Evolutionary conservation across 345 rosid genomes (phyloP).

Genomic region (Citrus unshiu): DNA sequence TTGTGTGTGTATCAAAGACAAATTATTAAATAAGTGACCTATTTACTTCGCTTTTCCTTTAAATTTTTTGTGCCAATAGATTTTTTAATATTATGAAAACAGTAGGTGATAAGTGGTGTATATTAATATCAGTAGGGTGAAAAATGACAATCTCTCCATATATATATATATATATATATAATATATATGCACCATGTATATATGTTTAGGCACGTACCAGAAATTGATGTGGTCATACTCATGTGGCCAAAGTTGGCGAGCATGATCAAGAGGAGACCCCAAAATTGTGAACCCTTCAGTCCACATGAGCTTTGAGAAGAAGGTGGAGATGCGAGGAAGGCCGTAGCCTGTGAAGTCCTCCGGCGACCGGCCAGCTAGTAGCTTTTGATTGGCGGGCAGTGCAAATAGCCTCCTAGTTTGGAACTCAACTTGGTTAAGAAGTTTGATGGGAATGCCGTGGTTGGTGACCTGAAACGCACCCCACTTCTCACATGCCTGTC

Average conservation of each 20-base stretch:
- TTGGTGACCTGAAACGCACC: constrained; percentile 70
- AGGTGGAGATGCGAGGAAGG: constrained; percentile 48
- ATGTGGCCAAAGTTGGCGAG: constrained; percentile 67
- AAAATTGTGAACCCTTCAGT: constrained; percentile 71
- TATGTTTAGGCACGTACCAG: constrained; percentile 40
- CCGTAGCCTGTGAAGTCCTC: constrained; percentile 63
- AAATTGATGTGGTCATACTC: constrained; percentile 33
- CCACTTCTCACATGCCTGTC: constrained; percentile 65
- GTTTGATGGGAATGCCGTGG: constrained; percentile 54
- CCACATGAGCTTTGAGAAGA: constrained; percentile 76
- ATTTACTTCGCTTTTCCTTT: too few relatives aligned
- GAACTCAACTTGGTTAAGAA: constrained; percentile 38
- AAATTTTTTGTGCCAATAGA: too few relatives aligned
- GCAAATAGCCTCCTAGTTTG: constrained; percentile 48
- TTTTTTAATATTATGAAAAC: too few relatives aligned
- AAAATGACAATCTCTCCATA: too few relatives aligned
- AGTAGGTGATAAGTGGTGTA: rapidly evolving
- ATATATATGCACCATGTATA: background rate
- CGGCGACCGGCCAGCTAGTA: constrained; percentile 44
- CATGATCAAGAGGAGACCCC: constrained; percentile 63
- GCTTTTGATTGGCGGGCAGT: constrained; percentile 53
- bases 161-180: rapidly evolving
- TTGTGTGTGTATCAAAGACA: too few relatives aligned
- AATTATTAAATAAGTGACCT: too few relatives aligned
- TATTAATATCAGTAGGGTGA: too few relatives aligned